These are phyloP conservation scores for Lithocarpus polystachyus DNA, from an alignment of 306 rosid genomes.

Conservation along the genomic window DNA sequence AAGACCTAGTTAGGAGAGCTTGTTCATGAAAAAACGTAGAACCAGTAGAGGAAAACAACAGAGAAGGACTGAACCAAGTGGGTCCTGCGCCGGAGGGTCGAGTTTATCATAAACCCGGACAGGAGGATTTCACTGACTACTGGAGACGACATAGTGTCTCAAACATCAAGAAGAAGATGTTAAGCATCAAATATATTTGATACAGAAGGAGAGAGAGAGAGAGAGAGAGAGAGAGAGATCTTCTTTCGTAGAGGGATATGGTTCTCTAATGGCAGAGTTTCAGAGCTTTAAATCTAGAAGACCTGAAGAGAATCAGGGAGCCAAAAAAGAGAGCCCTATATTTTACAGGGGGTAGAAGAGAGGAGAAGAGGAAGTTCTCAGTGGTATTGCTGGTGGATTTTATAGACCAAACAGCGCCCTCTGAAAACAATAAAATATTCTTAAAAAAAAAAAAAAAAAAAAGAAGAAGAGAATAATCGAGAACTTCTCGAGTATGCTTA, in stretches of 20 bases:
- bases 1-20: background rate
- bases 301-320: background rate
- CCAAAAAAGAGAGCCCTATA: background rate
- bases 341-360: slow-evolving; percentile 33
- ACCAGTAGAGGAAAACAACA: slow-evolving; percentile 94
- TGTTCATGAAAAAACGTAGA: slow-evolving; percentile 67
- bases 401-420: slow-evolving; percentile 43
- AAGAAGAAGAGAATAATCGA: background rate
- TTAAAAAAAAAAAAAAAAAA: no score
- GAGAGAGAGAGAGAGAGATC: slow-evolving; percentile 10
- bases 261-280: background rate
- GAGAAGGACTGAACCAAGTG: slow-evolving; percentile 91
- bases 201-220: background rate
- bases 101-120: slow-evolving; percentile 61
- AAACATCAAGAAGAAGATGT: slow-evolving; percentile 35
- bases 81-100: slow-evolving; percentile 65
- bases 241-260: no score
- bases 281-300: background rate
- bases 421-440: slow-evolving; percentile 22
- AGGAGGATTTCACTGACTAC: slow-evolving; percentile 68
- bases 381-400: slow-evolving; percentile 38
- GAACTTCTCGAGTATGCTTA: no score
- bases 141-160: slow-evolving; percentile 45
- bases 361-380: slow-evolving; percentile 53
- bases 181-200: slow-evolving; percentile 12